Evolutionary conservation across 176 grass and related monocot genomes (phyloP).

Genomic region (Tuctoria greenei): DNA sequence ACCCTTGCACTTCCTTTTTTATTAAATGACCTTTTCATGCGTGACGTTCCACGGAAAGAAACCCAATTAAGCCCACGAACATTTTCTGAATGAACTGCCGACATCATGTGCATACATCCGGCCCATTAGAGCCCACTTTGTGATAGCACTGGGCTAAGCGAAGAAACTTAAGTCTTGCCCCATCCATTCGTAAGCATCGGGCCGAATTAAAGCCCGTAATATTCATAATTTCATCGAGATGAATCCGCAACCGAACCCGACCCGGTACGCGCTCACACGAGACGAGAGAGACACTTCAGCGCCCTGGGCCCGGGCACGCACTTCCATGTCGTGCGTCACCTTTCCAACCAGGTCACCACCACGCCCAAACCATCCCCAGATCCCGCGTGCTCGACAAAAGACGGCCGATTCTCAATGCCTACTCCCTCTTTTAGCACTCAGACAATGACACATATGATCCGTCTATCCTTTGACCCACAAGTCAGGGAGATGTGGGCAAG

Average conservation of each 20-base stretch:
- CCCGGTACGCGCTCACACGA: neutral
- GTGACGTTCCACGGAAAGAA: neutral
- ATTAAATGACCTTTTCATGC: neutral
- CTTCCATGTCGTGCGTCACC: slow-evolving; percentile 32
- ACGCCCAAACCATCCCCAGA: slow-evolving; percentile 37
- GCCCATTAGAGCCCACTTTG: neutral
- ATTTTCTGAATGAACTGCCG: neutral
- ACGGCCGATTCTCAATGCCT: slow-evolving; percentile 25
- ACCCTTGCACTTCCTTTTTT: neutral
- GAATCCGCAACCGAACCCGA: slow-evolving; percentile 6
- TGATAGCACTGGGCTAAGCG: neutral
- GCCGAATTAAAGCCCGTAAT: neutral
- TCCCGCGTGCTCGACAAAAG: slow-evolving; percentile 46
- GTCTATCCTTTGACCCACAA: accelerated
- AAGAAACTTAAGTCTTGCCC: neutral
- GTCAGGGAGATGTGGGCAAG: accelerated
- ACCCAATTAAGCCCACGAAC: neutral
- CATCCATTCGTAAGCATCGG: neutral
- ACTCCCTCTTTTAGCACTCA: accelerated
- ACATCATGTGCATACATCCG: neutral
- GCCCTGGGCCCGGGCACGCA: neutral
- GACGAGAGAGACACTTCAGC: neutral
- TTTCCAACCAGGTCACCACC: slow-evolving; percentile 41
- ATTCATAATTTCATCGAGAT: neutral
- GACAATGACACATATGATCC: neutral